A percentile compares a stretch with the other conserved stretches of the same genome.
Evolutionary conservation across 2,329 filamentous ascomycete species (phyloP).

Genomic region (Fusarium sarcochroum): DNA sequence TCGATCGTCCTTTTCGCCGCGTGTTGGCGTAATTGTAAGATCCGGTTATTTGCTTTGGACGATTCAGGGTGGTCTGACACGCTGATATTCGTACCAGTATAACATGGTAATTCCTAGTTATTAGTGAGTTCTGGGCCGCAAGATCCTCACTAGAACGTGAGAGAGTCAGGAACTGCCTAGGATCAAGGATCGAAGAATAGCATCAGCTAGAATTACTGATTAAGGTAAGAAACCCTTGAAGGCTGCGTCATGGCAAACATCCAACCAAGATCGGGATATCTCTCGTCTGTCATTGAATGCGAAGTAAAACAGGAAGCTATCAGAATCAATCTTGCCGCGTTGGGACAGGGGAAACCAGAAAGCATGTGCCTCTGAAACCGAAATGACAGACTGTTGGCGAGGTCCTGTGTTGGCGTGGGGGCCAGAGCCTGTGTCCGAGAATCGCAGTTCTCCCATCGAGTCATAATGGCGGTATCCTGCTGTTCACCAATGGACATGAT

Average conservation of each 20-base stretch:
- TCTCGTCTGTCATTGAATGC: constrained; percentile 25
- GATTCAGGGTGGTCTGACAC: constrained; percentile 21
- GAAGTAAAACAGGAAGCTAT: constrained; percentile 18
- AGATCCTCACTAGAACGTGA: constrained; percentile 34
- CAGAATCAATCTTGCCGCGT: constrained; percentile 23
- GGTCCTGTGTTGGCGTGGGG: constrained; percentile 41
- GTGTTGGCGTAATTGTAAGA: constrained; percentile 14
- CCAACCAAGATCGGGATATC: constrained; percentile 19
- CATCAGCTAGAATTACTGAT: constrained; percentile 25
- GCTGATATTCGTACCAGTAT: constrained; percentile 21
- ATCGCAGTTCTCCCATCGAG: constrained; percentile 36
- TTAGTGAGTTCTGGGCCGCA: constrained; percentile 30
- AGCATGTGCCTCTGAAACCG: constrained; percentile 33
- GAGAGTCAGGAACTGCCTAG: constrained; percentile 28
- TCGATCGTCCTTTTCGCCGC: constrained; percentile 21
- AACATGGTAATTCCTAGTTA: constrained; percentile 26
- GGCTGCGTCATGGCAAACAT: constrained; percentile 36
- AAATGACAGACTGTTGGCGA: constrained; percentile 29
- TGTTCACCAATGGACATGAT: constrained; percentile 44
- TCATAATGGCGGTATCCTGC: constrained; percentile 48
- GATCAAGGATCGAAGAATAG: constrained; percentile 31
- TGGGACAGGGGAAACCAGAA: constrained; percentile 25
- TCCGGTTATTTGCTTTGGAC: constrained; percentile 22
- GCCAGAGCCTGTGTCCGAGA: constrained; percentile 36
- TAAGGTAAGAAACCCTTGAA: constrained; percentile 22